Percentiles rank a stretch among this genome's conserved stretches.
These are phyloP conservation scores for Camelina laxa DNA, from an alignment of 345 rosid genomes.

Conservation along the genomic window DNA sequence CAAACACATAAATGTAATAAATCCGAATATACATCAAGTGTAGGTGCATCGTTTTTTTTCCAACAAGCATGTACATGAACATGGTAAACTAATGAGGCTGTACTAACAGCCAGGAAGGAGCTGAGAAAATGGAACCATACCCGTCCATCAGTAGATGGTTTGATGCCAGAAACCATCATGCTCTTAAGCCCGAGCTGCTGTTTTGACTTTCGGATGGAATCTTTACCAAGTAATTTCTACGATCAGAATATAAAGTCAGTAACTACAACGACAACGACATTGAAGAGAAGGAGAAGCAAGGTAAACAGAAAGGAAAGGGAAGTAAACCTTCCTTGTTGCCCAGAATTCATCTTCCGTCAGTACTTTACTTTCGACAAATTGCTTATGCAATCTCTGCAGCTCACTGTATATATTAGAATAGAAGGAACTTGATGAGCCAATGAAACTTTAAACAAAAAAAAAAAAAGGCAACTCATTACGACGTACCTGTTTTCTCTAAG, in stretches of 20 bases:
- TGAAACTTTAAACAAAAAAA: too few species aligned
- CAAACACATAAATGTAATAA: neutral
- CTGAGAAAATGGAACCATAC: constrained; percentile 50
- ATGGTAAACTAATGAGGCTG: too few species aligned
- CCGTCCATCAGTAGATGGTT: constrained; percentile 85
- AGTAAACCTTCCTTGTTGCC: constrained; percentile 89
- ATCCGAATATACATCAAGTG: neutral
- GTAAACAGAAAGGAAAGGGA: constrained; percentile 25
- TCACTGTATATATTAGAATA: constrained; percentile 28
- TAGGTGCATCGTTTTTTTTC: constrained; percentile 9
- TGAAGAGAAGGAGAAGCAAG: constrained; percentile 15
- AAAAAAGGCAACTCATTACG: constrained; percentile 11
- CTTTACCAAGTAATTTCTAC: constrained; percentile 79
- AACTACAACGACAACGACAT: constrained; percentile 29
- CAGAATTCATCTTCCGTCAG: constrained; percentile 69
- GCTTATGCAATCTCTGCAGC: constrained; percentile 44
- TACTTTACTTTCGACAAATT: constrained; percentile 42
- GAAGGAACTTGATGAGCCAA: constrained; percentile 21
- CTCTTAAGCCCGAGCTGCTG: constrained; percentile 81
- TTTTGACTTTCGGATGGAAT: constrained; percentile 67
- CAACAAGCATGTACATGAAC: constrained; percentile 9
- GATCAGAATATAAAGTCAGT: constrained; percentile 30
- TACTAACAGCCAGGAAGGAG: constrained; percentile 5
- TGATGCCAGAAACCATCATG: constrained; percentile 80
- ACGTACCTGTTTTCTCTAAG: constrained; percentile 69